Base-by-base conservation (phyloP, 768 basidiomycete genomes). In the Erythrobasidium yunnanense region DNA sequence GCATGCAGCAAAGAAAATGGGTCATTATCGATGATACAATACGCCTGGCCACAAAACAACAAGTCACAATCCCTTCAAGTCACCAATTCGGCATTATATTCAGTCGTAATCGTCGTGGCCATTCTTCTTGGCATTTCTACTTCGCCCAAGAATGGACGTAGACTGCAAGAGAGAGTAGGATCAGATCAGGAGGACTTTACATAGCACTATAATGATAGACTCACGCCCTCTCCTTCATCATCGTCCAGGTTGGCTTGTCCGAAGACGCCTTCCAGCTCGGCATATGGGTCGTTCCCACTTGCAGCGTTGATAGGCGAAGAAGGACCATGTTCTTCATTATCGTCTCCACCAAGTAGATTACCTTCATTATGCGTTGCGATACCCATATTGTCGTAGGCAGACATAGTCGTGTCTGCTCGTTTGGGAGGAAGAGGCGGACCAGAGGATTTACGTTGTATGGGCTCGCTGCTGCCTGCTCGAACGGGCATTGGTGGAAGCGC, bases 391-490 rank as follows among this genome's bases (percentile, higher is more conserved):
- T 32, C 29, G 46, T 22, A 49, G 27, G 25, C n/a, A 20, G 35
- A 42, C 11, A 45, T 49, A 2, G 60, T 63, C 7, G 60, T 47
- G 27, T 63, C 60, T n/a, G 46, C 27, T 1, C 47, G 6, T 32
- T 63, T 63, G 20, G 60, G 60, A n/a, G 60, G 60, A 32, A 63
- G 42, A 4, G 60, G 60, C 30, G 60, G 60, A 42, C 34, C 35
- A 13, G 30, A 29, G 13, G n/a, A 20, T 33, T 32, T 25, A 3
- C 38, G 38, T n/a, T 11, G 38, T 25, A 51, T 23, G 22, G 23
- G 49, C 49, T 13, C 23, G 47, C 25, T 8, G 57, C 11, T 33
- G 25, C 23, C 32, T 46, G 56, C 11, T 18, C 56, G 56, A 4
- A 45, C n/a, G 7, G 60, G 60, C 38, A 63, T 13, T 11, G 49